These are phyloP conservation scores for Aureobasidium pullulans DNA, from an alignment of 2,329 filamentous ascomycete species.

Conservation along the genomic window DNA sequence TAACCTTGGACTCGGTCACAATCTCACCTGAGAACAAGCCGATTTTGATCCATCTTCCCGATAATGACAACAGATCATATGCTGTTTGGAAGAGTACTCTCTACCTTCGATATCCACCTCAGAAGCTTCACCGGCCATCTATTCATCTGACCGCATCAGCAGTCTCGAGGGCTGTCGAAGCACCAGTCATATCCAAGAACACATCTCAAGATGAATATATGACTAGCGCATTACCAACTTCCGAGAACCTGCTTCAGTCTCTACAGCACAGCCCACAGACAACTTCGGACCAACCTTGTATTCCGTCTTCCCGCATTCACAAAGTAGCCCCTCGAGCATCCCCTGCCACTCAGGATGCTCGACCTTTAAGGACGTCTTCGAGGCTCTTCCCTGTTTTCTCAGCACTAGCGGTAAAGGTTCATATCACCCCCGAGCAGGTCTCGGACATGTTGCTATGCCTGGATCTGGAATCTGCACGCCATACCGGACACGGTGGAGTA, in stretches of 20 bases:
- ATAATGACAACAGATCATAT: slow-evolving; percentile 22
- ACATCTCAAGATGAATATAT: slow-evolving; percentile 57
- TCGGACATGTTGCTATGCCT: slow-evolving; percentile 56
- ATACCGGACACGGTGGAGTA: slow-evolving; percentile 56
- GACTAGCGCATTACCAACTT: slow-evolving; percentile 57
- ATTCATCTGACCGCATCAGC: slow-evolving; percentile 52
- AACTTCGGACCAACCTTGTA: slow-evolving; percentile 50
- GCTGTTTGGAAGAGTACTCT: slow-evolving; percentile 34
- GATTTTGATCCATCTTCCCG: slow-evolving; percentile 17
- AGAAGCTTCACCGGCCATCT: slow-evolving; percentile 56
- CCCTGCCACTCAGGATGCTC: slow-evolving; percentile 50
- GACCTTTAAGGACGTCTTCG: slow-evolving; percentile 57
- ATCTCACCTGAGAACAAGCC: slow-evolving; percentile 18
- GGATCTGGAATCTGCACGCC: slow-evolving; percentile 66
- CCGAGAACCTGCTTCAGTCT: slow-evolving; percentile 65
- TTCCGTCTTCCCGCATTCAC: slow-evolving; percentile 66
- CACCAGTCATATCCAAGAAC: neutral
- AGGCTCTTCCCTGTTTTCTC: slow-evolving; percentile 46
- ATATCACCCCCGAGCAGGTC: slow-evolving; percentile 55
- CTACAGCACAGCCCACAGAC: slow-evolving; percentile 59
- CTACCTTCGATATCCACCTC: slow-evolving; percentile 39
- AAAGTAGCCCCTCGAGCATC: slow-evolving; percentile 61
- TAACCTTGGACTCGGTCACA: slow-evolving; percentile 50
- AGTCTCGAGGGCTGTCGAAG: slow-evolving; percentile 43
- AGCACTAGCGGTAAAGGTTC: slow-evolving; percentile 61